Evolutionary conservation across 2,329 filamentous ascomycete species (phyloP).

Genomic region (Aspergillus pseudotamarii): DNA sequence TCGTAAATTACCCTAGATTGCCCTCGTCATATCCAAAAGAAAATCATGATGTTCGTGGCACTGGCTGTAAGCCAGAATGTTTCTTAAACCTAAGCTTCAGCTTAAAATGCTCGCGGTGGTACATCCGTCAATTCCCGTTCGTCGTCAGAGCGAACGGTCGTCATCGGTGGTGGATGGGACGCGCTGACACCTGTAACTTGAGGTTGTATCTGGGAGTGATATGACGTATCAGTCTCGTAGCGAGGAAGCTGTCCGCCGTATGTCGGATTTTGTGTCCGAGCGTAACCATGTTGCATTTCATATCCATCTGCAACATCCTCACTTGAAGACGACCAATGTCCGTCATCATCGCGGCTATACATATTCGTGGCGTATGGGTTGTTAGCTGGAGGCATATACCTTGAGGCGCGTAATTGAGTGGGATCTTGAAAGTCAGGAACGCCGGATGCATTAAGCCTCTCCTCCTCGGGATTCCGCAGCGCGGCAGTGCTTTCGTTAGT

Average conservation of each 20-base stretch:
- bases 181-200: slow-evolving; percentile 9
- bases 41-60: slow-evolving; percentile 9
- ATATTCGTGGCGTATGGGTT: slow-evolving; percentile 30
- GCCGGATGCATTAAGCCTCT: slow-evolving; percentile 22
- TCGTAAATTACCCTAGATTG: neutral
- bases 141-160: slow-evolving; percentile 14
- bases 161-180: slow-evolving; percentile 15
- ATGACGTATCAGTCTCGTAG: slow-evolving; percentile 33
- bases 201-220: slow-evolving; percentile 28
- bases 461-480: slow-evolving; percentile 37
- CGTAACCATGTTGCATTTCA: slow-evolving; percentile 41
- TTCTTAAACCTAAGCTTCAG: neutral
- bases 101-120: slow-evolving; percentile 16
- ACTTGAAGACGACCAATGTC: slow-evolving; percentile 39
- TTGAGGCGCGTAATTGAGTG: slow-evolving; percentile 14
- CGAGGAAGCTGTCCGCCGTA: slow-evolving; percentile 21
- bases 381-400: slow-evolving; percentile 20
- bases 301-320: slow-evolving; percentile 41
- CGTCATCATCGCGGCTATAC: slow-evolving; percentile 36
- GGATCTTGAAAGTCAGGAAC: slow-evolving; percentile 11
- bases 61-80: neutral
- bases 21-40: neutral
- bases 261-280: slow-evolving; percentile 27
- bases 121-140: slow-evolving; percentile 25
- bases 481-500: slow-evolving; percentile 26